A percentile compares a stretch with the other conserved stretches of the same genome.
Evolutionary conservation across 106 monocot genomes (phyloP).

Genomic region (Triglochin maritima): DNA sequence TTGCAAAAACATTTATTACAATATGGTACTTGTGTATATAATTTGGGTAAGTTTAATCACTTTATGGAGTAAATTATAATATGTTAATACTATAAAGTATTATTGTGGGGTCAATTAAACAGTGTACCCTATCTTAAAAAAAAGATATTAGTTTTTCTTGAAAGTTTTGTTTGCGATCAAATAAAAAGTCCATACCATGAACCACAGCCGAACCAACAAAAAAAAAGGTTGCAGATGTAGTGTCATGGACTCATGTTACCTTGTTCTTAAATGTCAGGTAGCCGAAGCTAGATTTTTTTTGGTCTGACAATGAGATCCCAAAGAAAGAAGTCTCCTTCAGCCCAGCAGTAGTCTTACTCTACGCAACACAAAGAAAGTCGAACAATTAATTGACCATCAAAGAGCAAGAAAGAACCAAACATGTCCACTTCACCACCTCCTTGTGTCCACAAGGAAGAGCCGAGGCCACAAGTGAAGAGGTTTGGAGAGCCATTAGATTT

Average conservation of each 20-base stretch:
- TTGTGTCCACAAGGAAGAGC: constrained; percentile 46
- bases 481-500: constrained; percentile 66
- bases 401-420: not conserved
- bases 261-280: constrained; percentile 21
- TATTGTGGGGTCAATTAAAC: too few relatives aligned
- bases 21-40: too few relatives aligned
- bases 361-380: not conserved
- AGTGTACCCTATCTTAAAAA: too few relatives aligned
- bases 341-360: constrained; percentile 32
- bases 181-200: too few relatives aligned
- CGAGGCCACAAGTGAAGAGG: constrained; percentile 45
- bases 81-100: too few relatives aligned
- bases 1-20: too few relatives aligned
- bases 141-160: too few relatives aligned
- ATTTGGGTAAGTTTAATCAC: too few relatives aligned
- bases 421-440: constrained; percentile 27
- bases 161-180: too few relatives aligned
- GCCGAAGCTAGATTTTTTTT: constrained; percentile 28
- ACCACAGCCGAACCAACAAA: too few relatives aligned
- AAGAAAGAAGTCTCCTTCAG: constrained; percentile 57
- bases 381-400: not conserved
- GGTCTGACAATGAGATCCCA: constrained; percentile 42
- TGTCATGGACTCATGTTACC: not conserved
- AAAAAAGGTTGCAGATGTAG: too few relatives aligned
- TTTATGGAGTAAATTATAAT: too few relatives aligned